phyloP scores from a whole-genome alignment of 2,329 filamentous ascomycete species.

The Phaeosphaeria sp. region DNA sequence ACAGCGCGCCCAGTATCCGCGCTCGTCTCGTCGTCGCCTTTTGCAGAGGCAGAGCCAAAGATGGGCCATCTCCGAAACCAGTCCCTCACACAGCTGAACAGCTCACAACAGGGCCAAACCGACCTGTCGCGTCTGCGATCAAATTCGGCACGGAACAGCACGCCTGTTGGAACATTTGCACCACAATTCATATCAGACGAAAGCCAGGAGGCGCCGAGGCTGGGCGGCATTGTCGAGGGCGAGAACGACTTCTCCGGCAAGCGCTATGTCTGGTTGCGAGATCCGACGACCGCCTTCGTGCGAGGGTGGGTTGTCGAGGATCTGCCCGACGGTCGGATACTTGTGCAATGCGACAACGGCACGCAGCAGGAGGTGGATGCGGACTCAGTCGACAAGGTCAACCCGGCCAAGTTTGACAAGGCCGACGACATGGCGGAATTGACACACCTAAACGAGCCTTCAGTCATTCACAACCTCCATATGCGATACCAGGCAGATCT shows the following conservation, averaged over 20 bases:
- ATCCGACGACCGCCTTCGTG: slow-evolving; percentile 85
- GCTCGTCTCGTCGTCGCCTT: slow-evolving; percentile 67
- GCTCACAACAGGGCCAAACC: slow-evolving; percentile 38
- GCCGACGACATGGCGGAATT: slow-evolving; percentile 99
- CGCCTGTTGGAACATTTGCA: slow-evolving; percentile 83
- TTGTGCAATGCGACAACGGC: slow-evolving; percentile 94
- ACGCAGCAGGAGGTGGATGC: slow-evolving; percentile 88
- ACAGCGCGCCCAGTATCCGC: slow-evolving; percentile 74
- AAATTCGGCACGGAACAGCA: slow-evolving; percentile 70
- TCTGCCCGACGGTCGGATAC: slow-evolving; percentile 68
- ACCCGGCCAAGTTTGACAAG: slow-evolving; percentile 99
- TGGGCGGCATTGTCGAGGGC: slow-evolving; percentile 78
- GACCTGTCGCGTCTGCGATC: slow-evolving; percentile 54
- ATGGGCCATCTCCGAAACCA: slow-evolving; percentile 70
- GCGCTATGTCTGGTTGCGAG: slow-evolving; percentile 96
- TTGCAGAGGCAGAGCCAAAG: slow-evolving; percentile 49
- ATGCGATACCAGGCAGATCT: slow-evolving; percentile 94
- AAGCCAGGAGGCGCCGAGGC: slow-evolving; percentile 64
- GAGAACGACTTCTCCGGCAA: slow-evolving; percentile 99
- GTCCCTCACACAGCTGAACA: slow-evolving; percentile 63
- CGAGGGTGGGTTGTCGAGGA: slow-evolving; percentile 93
- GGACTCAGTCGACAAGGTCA: slow-evolving; percentile 96
- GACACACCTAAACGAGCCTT: slow-evolving; percentile 96
- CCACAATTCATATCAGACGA: slow-evolving; percentile 94
- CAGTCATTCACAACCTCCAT: slow-evolving; percentile 95